These are phyloP conservation scores for Xylariomycetidae sp. DNA, from an alignment of 2,329 filamentous ascomycete genomes.

Conservation along the genomic window DNA sequence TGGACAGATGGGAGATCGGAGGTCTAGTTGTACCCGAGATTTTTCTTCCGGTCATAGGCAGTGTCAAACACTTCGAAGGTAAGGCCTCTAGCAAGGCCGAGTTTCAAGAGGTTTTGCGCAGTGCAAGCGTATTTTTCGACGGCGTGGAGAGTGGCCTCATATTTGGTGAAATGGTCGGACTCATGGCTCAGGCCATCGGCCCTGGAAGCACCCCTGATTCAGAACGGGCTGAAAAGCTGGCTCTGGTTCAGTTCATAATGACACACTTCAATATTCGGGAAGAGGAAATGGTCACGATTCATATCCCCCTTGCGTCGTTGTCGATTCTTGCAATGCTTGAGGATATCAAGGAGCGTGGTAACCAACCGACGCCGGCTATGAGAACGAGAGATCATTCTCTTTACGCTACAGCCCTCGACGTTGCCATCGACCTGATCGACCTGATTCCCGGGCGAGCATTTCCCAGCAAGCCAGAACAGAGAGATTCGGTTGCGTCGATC, in stretches of 20 bases:
- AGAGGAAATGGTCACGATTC: conserved; percentile 88
- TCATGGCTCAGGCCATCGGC: conserved; percentile 59
- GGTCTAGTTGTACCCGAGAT: conserved; percentile 82
- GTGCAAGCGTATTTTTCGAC: conserved; percentile 94
- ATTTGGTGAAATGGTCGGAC: conserved; percentile 73
- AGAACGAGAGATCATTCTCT: conserved; percentile 11
- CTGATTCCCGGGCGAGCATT: conserved; percentile 63
- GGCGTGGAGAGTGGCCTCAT: conserved; percentile 93
- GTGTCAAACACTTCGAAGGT: conserved; percentile 69
- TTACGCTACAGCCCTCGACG: conserved; percentile 34
- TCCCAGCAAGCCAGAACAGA: conserved; percentile 23
- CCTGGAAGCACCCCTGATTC: conserved; percentile 37
- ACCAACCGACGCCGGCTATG: too few relatives aligned
- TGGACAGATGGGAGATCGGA: conserved; percentile 98
- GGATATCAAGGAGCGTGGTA: conserved; percentile 39
- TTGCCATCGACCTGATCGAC: conserved; percentile 55
- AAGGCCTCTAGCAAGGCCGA: conserved; percentile 61
- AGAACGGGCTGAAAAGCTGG: conserved; percentile 59
- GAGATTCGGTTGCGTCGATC: conserved; percentile 18
- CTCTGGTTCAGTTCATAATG: conserved; percentile 76
- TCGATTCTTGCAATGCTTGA: conserved; percentile 58
- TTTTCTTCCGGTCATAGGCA: conserved; percentile 81
- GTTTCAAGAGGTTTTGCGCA: conserved; percentile 82
- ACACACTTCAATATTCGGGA: conserved; percentile 88
- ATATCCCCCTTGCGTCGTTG: conserved; percentile 74